A percentile compares a stretch with the other conserved stretches of the same genome.
phyloP scores from a whole-genome alignment of 345 rosid species.

The Anastatica hierochuntica region DNA sequence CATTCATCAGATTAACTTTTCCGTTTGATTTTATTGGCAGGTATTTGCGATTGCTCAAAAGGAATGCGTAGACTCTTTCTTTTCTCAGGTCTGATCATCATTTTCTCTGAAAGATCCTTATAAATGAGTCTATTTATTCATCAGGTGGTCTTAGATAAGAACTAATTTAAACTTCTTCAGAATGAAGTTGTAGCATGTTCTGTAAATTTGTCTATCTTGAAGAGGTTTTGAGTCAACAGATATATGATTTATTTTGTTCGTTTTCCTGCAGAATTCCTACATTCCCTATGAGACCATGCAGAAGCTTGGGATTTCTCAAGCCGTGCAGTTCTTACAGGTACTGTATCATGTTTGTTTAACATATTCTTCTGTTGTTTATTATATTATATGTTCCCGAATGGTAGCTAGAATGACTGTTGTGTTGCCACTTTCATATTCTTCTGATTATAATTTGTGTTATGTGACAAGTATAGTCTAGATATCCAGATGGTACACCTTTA shows the following conservation, averaged over 20 bases:
- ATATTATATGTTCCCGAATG: neutral
- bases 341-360: conserved; percentile 13
- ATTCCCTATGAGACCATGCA: conserved; percentile 63
- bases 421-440: conserved; percentile 8
- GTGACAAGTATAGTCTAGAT: conserved; percentile 73
- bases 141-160: neutral
- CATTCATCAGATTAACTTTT: neutral
- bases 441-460: conserved; percentile 35
- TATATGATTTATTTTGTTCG: conserved; percentile 11
- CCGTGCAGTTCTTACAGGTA: conserved; percentile 90
- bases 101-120: neutral
- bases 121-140: neutral
- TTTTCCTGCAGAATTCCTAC: conserved; percentile 64
- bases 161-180: neutral
- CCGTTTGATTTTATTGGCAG: conserved; percentile 32
- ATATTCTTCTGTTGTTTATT: conserved; percentile 5
- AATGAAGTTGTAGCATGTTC: neutral
- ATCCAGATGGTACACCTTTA: conserved; percentile 78
- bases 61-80: conserved; percentile 86
- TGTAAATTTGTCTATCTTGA: conserved; percentile 4
- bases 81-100: conserved; percentile 63
- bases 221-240: neutral
- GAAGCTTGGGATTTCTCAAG: conserved; percentile 88
- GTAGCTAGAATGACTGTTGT: neutral
- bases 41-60: conserved; percentile 82